Evolutionary conservation across 2,329 filamentous ascomycete genomes (phyloP), one percentile per base, ranked within the genome.

Genomic region (Grosmannia penicillata): DNA sequence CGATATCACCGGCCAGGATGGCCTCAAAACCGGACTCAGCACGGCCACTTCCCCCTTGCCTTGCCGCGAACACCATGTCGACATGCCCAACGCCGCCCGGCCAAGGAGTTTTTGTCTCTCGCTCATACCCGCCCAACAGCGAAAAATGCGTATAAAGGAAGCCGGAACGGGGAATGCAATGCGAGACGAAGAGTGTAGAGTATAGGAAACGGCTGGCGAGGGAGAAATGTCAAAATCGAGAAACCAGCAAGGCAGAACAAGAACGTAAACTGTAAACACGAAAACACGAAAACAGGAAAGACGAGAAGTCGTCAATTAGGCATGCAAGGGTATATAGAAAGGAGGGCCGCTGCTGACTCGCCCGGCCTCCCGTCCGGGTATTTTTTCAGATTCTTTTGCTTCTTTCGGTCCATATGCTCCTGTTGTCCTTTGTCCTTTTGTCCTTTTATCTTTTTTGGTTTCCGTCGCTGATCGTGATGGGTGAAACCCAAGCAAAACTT

Each of bases 51-150:
- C 18, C 23, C n/a, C 21, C 33, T 36, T n/a, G 27, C 21, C 35
- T 29, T 25, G 35, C 27, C 35, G 18, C 26, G 5, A 27, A 38
- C 32, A 38, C 31, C 31, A n/a, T 18, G 32, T 30, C 5, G 30
- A 23, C 13, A 38, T 41, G 39, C 30, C 36, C 35, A 35, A 41
- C 39, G 39, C 39, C 39, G n/a, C 23, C 31, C 35, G 36, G 39
- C n/a, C 32, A 25, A 24, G 9, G 22, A 29, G n/a, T 18, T 19
- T 27, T 18, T 17, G 31, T 10, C 17, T 22, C 8, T n/a, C 25
- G 8, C 18, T 28, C 31, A 14, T 15, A 19, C 22, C 37, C 15
- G 19, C 24, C 31, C 17, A 33, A 19, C 28, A 26, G 22, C 18
- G 26, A 21, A n/a, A 25, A 17, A 30, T 30, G 17, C 18, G n/a